A percentile compares a stretch with the other conserved stretches of the same genome.
phyloP scores from a whole-genome alignment of 768 basidiomycete genomes.

The Lactifluus subvellereus region DNA sequence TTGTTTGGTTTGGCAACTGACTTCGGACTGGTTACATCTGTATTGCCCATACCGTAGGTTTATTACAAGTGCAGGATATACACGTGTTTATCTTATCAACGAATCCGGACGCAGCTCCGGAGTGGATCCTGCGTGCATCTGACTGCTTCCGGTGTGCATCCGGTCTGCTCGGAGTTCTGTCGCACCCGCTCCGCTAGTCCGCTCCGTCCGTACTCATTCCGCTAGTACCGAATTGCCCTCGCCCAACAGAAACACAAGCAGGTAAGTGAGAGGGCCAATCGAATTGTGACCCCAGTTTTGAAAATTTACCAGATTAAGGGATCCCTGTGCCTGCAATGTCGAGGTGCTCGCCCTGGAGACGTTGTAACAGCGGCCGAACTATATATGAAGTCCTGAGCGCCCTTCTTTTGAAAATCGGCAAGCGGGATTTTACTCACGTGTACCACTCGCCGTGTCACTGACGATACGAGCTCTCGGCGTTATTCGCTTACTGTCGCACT shows the following conservation, averaged over 20 bases:
- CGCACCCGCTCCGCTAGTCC: too few relatives aligned
- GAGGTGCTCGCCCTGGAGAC: neutral
- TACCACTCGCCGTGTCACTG: neutral
- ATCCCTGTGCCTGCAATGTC: neutral
- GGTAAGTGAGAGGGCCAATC: neutral
- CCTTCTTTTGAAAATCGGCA: neutral
- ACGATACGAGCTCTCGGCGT: neutral
- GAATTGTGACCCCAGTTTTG: neutral
- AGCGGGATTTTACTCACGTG: neutral
- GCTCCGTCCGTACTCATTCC: too few relatives aligned
- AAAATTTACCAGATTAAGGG: too few relatives aligned
- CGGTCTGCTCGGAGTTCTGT: too few relatives aligned
- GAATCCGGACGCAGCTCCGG: too few relatives aligned
- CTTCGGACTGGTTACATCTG: neutral
- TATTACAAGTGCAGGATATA: too few relatives aligned
- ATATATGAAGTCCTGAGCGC: neutral
- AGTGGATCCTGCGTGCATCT: too few relatives aligned
- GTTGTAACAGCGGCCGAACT: neutral
- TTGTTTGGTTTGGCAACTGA: neutral
- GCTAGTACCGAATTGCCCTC: too few relatives aligned
- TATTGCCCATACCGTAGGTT: too few relatives aligned
- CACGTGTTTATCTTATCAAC: too few relatives aligned
- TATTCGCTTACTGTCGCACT: neutral
- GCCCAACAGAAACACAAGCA: too few relatives aligned
- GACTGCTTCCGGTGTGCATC: too few relatives aligned